A percentile compares a stretch with the other conserved stretches of the same genome.
phyloP scores from a whole-genome alignment of 164 flowering plant species.

The Saururus chinensis region DNA sequence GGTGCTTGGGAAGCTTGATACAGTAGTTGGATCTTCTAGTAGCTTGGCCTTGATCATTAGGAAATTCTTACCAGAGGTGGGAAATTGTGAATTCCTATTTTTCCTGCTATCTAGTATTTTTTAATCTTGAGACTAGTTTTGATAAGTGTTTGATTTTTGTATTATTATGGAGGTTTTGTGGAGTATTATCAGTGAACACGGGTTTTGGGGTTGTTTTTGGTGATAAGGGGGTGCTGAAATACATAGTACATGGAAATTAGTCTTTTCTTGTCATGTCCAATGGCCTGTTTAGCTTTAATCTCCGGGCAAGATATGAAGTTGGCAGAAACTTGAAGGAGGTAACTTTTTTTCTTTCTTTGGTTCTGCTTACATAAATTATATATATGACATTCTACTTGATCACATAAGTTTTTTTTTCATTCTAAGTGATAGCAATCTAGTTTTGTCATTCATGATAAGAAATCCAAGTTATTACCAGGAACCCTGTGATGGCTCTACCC shows the following conservation, averaged over 20 bases:
- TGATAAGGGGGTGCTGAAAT: constrained; percentile 35
- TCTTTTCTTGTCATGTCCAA: constrained; percentile 44
- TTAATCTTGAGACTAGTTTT: neutral
- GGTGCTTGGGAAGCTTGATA: constrained; percentile 85
- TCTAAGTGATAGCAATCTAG: too few relatives aligned
- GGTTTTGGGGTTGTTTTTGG: constrained; percentile 60
- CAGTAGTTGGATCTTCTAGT: constrained; percentile 43
- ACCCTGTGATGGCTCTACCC: too few relatives aligned
- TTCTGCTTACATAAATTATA: too few relatives aligned
- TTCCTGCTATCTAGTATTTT: too few relatives aligned
- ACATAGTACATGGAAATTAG: constrained; percentile 55
- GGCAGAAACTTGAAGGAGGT: constrained; percentile 65
- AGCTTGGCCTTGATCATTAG: constrained; percentile 39
- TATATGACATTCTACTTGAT: neutral
- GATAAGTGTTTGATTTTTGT: neutral
- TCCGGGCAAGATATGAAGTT: constrained; percentile 54
- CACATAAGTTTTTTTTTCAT: too few relatives aligned
- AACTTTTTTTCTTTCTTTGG: constrained; percentile 3
- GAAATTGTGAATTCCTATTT: neutral
- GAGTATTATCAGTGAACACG: constrained; percentile 38
- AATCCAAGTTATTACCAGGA: too few relatives aligned
- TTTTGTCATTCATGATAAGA: too few relatives aligned
- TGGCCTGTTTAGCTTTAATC: constrained; percentile 36
- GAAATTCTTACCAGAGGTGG: constrained; percentile 55
- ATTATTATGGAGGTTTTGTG: neutral